phyloP scores from a whole-genome alignment of 768 basidiomycete genomes.

The Hypsizygus marmoreus region DNA sequence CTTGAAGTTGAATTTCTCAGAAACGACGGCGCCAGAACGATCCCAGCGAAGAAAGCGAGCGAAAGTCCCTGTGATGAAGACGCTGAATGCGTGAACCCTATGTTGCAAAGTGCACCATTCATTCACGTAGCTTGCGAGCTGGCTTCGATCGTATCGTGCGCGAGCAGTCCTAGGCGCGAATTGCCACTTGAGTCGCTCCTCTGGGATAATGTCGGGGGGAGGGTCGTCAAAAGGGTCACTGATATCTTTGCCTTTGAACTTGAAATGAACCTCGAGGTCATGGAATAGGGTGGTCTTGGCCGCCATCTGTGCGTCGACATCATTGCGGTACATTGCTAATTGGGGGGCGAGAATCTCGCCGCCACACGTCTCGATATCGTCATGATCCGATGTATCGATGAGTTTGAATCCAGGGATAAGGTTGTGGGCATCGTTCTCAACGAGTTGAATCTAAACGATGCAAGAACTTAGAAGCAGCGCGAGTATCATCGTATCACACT shows the following conservation, averaged over 20 bases:
- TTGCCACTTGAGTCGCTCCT: not conserved
- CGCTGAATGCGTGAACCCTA: constrained; percentile 26
- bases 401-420: constrained; percentile 9
- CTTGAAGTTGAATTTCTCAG: constrained; percentile 25
- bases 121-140: constrained; percentile 22
- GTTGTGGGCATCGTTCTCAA: not conserved
- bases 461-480: not conserved
- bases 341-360: constrained; percentile 1
- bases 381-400: constrained; percentile 10
- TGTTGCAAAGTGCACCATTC: constrained; percentile 25
- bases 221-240: constrained; percentile 14
- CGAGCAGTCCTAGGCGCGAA: constrained; percentile 3
- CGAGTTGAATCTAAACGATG: not conserved
- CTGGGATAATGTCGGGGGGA: too few species aligned
- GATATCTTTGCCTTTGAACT: constrained; percentile 12
- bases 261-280: constrained; percentile 8
- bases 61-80: constrained; percentile 23
- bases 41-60: constrained; percentile 34
- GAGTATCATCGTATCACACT: not conserved
- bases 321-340: constrained; percentile 1
- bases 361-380: not conserved
- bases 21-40: constrained; percentile 31
- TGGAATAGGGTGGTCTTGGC: constrained; percentile 1
- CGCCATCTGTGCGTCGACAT: not conserved
- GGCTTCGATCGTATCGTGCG: constrained; percentile 17